Evolutionary conservation across 2,329 filamentous ascomycete species (phyloP), one percentile per base, ranked within the genome.

Genomic region (Nigrospora osmanthi): DNA sequence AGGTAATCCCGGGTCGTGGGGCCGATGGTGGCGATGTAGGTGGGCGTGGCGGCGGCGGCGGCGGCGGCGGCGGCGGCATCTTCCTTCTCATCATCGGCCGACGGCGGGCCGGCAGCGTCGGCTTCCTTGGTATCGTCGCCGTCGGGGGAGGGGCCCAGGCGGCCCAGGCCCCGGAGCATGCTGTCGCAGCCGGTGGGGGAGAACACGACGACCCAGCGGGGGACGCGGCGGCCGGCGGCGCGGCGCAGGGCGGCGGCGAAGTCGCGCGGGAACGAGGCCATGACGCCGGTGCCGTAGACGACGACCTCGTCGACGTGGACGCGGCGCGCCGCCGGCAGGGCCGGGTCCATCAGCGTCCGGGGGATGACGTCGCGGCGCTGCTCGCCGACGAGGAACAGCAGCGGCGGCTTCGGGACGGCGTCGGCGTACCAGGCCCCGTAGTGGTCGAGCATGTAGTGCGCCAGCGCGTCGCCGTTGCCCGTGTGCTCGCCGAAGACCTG

Each of bases 321-420:
- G 40, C 77, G 70, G 43, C 65, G 63, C 13, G 69, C 58, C 0
- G 59, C 51, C 0, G 74, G 63, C 10, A 89, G 65, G 0, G 59
- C 54, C 0, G 69, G 58, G 35, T 78, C 75, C 71, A 82, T 86
- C 34, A 97, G 69, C 1, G 80, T 88, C 54, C 78, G 87, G 1
- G 93, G 90, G 51, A 98, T 95, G 52, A 95, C 81, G 61, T 97
- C 93, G 38, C 93, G 73, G 44, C 89, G 78, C 60, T 90, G 87
- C 60, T 96, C 91, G 16, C 93, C 93, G 0, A 95, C 89, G 13
- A 94, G 76, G 62, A 97, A 98, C 1, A 97, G 68, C 6, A 97
- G 63, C 0, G 85, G 76, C 1, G 80, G 81, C 54, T 80, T 80
- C 11, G 60, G 40, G 6, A 7, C 5, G 41, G 63, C 58, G 34